These are phyloP conservation scores for Aspergillus japonicus DNA, from an alignment of 2,329 filamentous ascomycete genomes.

Conservation along the genomic window DNA sequence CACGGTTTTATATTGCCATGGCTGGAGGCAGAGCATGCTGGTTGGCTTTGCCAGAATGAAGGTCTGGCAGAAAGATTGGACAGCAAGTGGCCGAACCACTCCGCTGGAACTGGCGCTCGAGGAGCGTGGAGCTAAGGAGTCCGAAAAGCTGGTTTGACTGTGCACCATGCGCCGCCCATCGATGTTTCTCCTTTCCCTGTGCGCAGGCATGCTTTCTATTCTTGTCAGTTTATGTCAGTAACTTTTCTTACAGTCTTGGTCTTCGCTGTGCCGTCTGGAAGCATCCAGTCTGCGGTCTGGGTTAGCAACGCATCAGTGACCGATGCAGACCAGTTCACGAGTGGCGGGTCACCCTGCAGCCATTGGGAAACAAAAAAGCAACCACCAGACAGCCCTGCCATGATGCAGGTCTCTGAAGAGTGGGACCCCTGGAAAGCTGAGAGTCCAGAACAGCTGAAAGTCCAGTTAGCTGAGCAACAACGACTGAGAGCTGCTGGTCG, in stretches of 20 bases:
- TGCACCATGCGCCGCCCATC: not conserved
- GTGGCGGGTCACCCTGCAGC: constrained; percentile 31
- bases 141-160: constrained; percentile 12
- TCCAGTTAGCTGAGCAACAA: not conserved
- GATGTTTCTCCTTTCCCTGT: constrained; percentile 1
- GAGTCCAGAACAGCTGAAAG: constrained; percentile 15
- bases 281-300: not conserved
- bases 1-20: constrained; percentile 3
- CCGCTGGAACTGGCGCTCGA: constrained; percentile 14
- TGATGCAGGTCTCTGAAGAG: constrained; percentile 12
- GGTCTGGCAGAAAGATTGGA: constrained; percentile 11
- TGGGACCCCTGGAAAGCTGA: constrained; percentile 11
- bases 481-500: not conserved
- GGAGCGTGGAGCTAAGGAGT: constrained; percentile 10
- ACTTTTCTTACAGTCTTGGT: constrained; percentile 2
- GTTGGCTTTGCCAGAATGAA: not conserved
- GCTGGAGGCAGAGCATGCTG: not conserved
- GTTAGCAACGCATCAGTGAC: not conserved
- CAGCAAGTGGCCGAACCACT: constrained; percentile 15
- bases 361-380: constrained; percentile 24
- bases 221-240: not conserved
- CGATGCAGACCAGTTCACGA: constrained; percentile 28
- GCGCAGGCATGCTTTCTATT: not conserved
- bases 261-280: not conserved
- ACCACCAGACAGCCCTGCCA: constrained; percentile 12